phyloP scores from a whole-genome alignment of 805 yeast genomes.

The Saccharomyces eubayanus region DNA sequence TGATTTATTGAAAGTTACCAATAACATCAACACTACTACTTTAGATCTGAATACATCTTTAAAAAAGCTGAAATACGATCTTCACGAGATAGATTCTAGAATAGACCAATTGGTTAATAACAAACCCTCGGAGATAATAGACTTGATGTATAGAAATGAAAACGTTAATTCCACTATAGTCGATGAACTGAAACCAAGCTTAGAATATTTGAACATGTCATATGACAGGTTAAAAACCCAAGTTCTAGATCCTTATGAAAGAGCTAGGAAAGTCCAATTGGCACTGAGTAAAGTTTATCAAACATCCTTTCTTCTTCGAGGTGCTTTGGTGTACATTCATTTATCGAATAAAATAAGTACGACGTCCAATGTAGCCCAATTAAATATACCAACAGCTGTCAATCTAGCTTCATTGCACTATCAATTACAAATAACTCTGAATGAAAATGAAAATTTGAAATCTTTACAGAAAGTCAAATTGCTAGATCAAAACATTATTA shows the following conservation, averaged over 20 bases:
- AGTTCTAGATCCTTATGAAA: conserved; percentile 24
- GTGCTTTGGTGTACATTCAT: conserved; percentile 23
- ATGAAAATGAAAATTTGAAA: conserved; percentile 22
- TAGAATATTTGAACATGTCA: conserved; percentile 25
- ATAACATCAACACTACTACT: conserved; percentile 10
- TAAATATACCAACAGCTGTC: conserved; percentile 4
- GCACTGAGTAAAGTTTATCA: conserved; percentile 29
- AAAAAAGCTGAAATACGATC: conserved; percentile 24
- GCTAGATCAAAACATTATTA: conserved; percentile 14
- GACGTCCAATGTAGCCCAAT: background rate
- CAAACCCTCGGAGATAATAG: conserved; percentile 19
- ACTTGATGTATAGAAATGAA: conserved; percentile 17
- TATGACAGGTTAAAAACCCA: conserved; percentile 27
- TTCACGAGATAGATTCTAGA: conserved; percentile 21
- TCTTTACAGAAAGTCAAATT: conserved; percentile 22
- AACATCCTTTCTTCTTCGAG: conserved; percentile 26
- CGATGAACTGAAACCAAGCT: conserved; percentile 16
- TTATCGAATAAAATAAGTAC: conserved; percentile 15
- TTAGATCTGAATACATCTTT: conserved; percentile 26
- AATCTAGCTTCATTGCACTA: conserved; percentile 21
- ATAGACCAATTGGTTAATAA: conserved; percentile 15
- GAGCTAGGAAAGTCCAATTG: conserved; percentile 23
- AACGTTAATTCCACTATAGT: conserved; percentile 8
- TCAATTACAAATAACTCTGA: conserved; percentile 19
- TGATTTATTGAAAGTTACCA: conserved; percentile 19